Base-by-base conservation (phyloP, 2,329 filamentous ascomycete genomes). In the Pestalotiopsis sp. region DNA sequence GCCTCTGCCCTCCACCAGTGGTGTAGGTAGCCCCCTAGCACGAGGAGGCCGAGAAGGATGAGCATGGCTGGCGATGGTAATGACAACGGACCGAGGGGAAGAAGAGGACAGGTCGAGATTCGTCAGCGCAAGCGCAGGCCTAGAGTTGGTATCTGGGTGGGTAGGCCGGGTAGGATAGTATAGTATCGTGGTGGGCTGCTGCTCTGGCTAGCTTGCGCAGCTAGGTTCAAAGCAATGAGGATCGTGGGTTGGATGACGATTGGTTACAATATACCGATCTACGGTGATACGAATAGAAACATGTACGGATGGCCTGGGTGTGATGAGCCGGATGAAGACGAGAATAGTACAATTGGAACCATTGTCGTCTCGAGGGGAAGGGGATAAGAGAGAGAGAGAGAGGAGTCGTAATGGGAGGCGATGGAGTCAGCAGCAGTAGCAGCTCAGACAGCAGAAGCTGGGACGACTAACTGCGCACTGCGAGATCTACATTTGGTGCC, bases 1-100 rank as follows among this genome's bases (percentile, higher is more conserved):
- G 80, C 79, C 73, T 89, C 85, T 39, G 80, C 76, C 67, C 76
- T 81, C 81, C 82, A 86, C 56, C 84, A 70, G 73, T 84, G 84
- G 69, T 82, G 74, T 70, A 84, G 73, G 59, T 82, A 77, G 68
- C 78, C 78, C 41, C 81, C 81, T 14, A 80, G 70, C 20, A 84
- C 63, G 23, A 71, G 73, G 52, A 83, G 64, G 66, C 83, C 68
- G 36, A 85, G 67, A 56, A 85, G 74, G 41, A 75, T 70, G 68
- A 76, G 72, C 77, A 79, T 79, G 52, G 57, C 36, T 38, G 59
- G n/a, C 57, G 23, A n/a, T 11, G 45, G 31, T 9, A 36, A 36
- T 59, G 23, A 59, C 56, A 59, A 25, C 56, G 25, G 17, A 25
- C 17, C 31, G 31, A 36, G 31, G 9, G 6, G 31, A 36, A 36